A percentile compares a stretch with the other conserved stretches of the same genome.
These are phyloP conservation scores for Macadamia integrifolia DNA, from an alignment of 164 flowering plant genomes.

Conservation along the genomic window DNA sequence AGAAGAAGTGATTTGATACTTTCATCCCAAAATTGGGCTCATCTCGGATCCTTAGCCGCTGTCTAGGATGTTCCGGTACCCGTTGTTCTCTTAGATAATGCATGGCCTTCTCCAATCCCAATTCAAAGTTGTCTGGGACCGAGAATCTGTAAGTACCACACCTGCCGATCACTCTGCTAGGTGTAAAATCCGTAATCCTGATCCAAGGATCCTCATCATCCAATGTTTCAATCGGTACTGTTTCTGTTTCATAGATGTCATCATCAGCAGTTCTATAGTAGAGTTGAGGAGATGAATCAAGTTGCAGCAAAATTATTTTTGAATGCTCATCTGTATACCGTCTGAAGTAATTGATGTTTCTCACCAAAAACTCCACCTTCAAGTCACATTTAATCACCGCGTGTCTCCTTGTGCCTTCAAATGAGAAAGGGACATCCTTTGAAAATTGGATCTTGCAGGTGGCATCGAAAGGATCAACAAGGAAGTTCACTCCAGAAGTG, in stretches of 20 bases:
- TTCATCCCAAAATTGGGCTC: constrained; percentile 62
- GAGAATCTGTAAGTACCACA: constrained; percentile 58
- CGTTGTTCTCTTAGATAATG: constrained; percentile 42
- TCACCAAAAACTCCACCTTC: constrained; percentile 67
- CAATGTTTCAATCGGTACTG: constrained; percentile 66
- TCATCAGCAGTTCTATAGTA: constrained; percentile 92
- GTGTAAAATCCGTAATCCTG: constrained; percentile 81
- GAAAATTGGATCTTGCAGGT: constrained; percentile 61
- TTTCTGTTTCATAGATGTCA: constrained; percentile 39
- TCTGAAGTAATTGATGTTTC: constrained; percentile 51
- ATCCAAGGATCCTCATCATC: constrained; percentile 99
- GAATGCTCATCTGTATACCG: constrained; percentile 26
- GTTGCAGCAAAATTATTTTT: constrained; percentile 47
- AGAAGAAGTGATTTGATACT: constrained; percentile 47
- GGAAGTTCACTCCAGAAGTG: constrained; percentile 50
- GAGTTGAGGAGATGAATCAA: constrained; percentile 62
- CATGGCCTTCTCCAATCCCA: constrained; percentile 36
- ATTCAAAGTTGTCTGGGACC: constrained; percentile 58
- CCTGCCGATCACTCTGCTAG: constrained; percentile 69
- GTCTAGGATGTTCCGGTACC: constrained; percentile 24
- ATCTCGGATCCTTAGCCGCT: constrained; percentile 30
- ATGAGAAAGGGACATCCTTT: constrained; percentile 62
- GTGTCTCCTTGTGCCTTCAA: constrained; percentile 25
- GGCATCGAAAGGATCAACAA: constrained; percentile 78
- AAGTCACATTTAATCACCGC: constrained; percentile 72